These are phyloP conservation scores for Sporothrix humicola DNA, from an alignment of 2,329 filamentous ascomycete genomes.

Conservation along the genomic window DNA sequence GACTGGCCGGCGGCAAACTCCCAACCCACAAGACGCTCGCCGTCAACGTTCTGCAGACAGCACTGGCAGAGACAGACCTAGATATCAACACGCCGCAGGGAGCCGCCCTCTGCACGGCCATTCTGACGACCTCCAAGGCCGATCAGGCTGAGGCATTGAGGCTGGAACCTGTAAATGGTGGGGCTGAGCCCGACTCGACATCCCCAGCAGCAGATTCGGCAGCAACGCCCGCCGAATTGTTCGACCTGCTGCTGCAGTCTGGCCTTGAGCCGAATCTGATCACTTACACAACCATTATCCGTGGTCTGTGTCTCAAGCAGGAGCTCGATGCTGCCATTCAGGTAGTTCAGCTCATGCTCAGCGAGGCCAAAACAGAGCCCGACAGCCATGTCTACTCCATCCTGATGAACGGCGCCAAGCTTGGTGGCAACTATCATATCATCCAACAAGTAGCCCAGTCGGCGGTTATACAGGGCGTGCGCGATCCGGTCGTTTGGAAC, in stretches of 20 bases:
- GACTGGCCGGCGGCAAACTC: constrained; percentile 48
- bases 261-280: constrained; percentile 68
- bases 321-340: constrained; percentile 67
- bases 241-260: constrained; percentile 61
- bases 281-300: constrained; percentile 70
- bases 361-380: constrained; percentile 61
- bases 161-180: background rate
- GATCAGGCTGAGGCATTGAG: constrained; percentile 24
- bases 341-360: constrained; percentile 67
- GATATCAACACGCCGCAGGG: constrained; percentile 55
- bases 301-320: constrained; percentile 70
- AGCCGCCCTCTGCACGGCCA: constrained; percentile 62
- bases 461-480: constrained; percentile 54
- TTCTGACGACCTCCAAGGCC: constrained; percentile 55
- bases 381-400: constrained; percentile 71
- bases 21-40: constrained; percentile 49
- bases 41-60: constrained; percentile 51
- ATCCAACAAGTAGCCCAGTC: constrained; percentile 62
- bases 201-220: background rate
- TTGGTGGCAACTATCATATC: constrained; percentile 56
- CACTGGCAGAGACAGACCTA: constrained; percentile 46
- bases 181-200: background rate
- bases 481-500: constrained; percentile 56
- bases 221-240: constrained; percentile 58
- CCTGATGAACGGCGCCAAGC: constrained; percentile 73